These are phyloP conservation scores for Leccinum ochraceum DNA, from an alignment of 768 basidiomycete species.

Conservation along the genomic window DNA sequence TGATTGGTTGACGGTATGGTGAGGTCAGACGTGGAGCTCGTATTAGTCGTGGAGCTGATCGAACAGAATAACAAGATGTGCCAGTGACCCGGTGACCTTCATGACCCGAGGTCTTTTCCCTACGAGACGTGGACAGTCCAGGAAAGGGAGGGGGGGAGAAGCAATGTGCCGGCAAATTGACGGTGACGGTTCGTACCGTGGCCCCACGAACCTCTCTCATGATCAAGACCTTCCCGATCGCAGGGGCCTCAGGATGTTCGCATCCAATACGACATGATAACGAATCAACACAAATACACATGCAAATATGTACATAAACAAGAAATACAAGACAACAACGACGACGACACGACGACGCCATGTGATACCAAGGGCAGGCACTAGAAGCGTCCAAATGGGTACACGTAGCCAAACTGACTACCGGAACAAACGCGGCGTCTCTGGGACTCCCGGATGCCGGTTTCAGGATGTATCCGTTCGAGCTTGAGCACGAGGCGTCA, in stretches of 20 bases:
- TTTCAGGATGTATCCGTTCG: conserved; percentile 40
- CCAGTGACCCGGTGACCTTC: neutral
- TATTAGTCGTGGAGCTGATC: conserved; percentile 12
- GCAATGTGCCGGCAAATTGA: conserved; percentile 1
- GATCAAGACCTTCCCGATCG: conserved; percentile 1
- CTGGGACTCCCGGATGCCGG: conserved; percentile 1
- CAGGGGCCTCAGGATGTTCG: neutral
- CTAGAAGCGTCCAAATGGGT: conserved; percentile 5
- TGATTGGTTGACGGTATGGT: conserved; percentile 12
- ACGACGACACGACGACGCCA: conserved; percentile 33
- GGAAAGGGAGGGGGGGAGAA: neutral
- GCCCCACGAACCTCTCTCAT: neutral
- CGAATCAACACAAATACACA: neutral
- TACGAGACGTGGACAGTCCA: neutral
- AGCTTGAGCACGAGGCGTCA: conserved; percentile 52
- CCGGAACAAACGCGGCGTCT: conserved; percentile 2
- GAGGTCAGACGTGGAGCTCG: conserved; percentile 5
- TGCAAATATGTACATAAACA: neutral
- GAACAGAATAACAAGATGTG: neutral
- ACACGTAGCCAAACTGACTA: neutral
- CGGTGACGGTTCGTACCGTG: neutral
- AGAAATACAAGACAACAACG: neutral
- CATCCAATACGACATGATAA: neutral
- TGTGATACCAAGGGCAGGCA: conserved; percentile 32
- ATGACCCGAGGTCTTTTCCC: neutral